Conservation (phyloP, 352 stramenopile genomes). For the Lagenidium sp. region DNA sequence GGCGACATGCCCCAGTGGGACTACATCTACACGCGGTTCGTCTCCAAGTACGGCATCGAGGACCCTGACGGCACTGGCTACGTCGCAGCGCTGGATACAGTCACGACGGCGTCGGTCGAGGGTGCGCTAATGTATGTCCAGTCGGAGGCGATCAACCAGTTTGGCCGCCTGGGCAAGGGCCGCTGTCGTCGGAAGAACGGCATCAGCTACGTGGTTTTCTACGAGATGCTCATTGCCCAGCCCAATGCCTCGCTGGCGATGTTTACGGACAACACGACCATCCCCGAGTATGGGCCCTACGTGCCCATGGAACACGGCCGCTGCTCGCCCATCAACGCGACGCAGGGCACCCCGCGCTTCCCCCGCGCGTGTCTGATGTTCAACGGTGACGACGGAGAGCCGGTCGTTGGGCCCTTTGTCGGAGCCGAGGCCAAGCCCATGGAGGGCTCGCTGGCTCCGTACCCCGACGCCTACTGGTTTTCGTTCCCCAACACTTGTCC, state of each 20-base stretch:
- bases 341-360: constrained; percentile 20
- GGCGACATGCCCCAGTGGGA: constrained; percentile 56
- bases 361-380: constrained; percentile 50
- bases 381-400: constrained; percentile 47
- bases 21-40: constrained; percentile 37
- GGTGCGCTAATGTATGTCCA: constrained; percentile 85
- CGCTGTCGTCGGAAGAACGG: constrained; percentile 76
- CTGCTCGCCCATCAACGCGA: constrained; percentile 35
- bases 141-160: constrained; percentile 78
- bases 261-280: constrained; percentile 31
- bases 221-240: constrained; percentile 65
- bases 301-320: constrained; percentile 57
- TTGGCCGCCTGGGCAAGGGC: constrained; percentile 36
- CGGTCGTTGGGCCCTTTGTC: constrained; percentile 59
- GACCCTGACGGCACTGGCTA: constrained; percentile 44
- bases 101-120: constrained; percentile 75
- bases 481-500: constrained; percentile 66
- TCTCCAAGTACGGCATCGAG: constrained; percentile 41
- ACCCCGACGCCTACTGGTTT: constrained; percentile 50
- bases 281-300: constrained; percentile 59
- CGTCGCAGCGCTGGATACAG: constrained; percentile 59
- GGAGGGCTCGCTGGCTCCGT: constrained; percentile 29
- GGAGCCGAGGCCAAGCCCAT: constrained; percentile 26
- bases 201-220: constrained; percentile 77
- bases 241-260: constrained; percentile 68